Base-by-base conservation (phyloP, 345 rosid species). In the Xanthoceras sorbifolium region DNA sequence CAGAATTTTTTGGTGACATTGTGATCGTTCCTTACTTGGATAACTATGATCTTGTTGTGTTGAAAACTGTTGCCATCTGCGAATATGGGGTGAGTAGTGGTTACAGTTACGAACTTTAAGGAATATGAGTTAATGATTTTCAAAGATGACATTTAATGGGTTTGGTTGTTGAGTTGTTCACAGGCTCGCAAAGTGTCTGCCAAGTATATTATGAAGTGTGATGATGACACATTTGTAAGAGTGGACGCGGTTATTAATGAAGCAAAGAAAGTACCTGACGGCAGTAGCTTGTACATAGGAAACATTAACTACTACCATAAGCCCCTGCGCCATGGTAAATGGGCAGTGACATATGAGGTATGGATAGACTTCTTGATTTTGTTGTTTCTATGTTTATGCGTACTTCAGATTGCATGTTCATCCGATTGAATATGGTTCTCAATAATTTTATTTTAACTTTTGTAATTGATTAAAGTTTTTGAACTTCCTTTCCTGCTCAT, bases 271-370 rank as follows among this genome's bases (percentile, higher is more conserved):
- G 85, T 89, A 59, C 94, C 91, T 0, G 82, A 76, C 52, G 90
- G 82, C 50, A 86, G 82, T 65, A 94, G 93, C 87, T 77, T 93
- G 74, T 94, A 93, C 77, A 84, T 93, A 64, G 98, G 98, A 61
- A 94, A 94, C 79, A 87, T 93, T 77, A 94, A 94, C 84, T 94
- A 93, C 82, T 87, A 86, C 84, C 97, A 91, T 74, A 91, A 85
- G 85, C 98, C 98, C 79, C 82, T 95, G 38, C 91, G 99, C 26
- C 46, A 89, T 4, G 99, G 99, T 59, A 95, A 95, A 93, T 95
- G 99, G 99, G 97, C 94, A 28, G 99, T 93, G 77, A 89, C 94
- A n/a, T 90, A 92, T 61, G 97, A 95, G 97, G 99, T 95, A 90
- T 34, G 65, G 17, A 69, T 62, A 57, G 22, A 62, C 25, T 20